Conservation (phyloP, 202 grass and related monocot species). For the Schoenoplectus triqueter region DNA sequence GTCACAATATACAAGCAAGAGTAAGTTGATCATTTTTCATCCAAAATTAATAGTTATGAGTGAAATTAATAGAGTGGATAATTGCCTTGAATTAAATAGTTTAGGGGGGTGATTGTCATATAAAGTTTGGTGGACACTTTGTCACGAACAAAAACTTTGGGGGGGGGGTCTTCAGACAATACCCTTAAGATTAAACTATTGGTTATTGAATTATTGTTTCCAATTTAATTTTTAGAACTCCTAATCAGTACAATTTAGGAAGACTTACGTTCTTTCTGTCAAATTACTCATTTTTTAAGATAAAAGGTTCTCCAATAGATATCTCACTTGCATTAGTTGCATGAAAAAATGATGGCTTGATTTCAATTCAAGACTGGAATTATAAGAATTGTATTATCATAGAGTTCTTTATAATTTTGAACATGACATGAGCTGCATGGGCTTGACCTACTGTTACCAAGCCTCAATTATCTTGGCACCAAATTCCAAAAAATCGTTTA, state of each 20-base stretch:
- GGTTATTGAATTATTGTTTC: background rate
- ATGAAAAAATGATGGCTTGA: background rate
- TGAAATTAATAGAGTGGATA: no score
- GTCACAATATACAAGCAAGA: no score
- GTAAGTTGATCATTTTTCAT: no score
- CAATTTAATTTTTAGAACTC: conserved; percentile 4
- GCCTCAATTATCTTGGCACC: background rate
- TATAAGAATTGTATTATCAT: background rate
- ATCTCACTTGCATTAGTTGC: conserved; percentile 10
- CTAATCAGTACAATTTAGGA: background rate
- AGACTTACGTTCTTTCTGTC: background rate
- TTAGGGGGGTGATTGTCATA: no score
- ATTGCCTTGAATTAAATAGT: no score
- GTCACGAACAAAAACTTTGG: no score
- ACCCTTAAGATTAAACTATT: background rate
- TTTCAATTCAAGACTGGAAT: background rate
- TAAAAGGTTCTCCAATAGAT: conserved; percentile 4
- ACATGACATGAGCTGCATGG: background rate
- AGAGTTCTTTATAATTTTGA: background rate
- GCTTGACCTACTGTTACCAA: background rate
- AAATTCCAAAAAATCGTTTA: no score
- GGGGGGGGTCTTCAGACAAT: no score
- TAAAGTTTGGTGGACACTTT: no score
- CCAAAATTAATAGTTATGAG: no score
- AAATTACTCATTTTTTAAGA: background rate